Evolutionary conservation across 176 grass and related monocot species (phyloP).

Genomic region (Oryza meyeriana): DNA sequence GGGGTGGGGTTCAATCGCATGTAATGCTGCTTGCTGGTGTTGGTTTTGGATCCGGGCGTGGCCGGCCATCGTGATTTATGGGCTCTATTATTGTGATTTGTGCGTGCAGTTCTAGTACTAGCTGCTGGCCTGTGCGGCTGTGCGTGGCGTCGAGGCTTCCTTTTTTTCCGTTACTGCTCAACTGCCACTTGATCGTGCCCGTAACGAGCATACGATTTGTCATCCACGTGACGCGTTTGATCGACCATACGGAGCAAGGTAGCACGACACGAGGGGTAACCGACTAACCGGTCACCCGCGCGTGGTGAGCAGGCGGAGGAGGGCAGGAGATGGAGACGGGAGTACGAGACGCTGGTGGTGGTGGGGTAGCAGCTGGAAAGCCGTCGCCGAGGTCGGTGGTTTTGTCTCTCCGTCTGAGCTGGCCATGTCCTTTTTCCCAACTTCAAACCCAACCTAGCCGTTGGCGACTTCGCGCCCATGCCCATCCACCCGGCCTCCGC

Average conservation of each 20-base stretch:
- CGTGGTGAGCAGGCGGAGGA: no score
- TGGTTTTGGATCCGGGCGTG: neutral
- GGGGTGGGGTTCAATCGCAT: no score
- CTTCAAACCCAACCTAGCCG: neutral
- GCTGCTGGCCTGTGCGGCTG: neutral
- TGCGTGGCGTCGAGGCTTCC: neutral
- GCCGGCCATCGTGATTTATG: neutral
- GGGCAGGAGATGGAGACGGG: no score
- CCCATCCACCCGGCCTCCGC: neutral
- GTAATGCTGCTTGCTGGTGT: neutral
- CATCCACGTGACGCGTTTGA: neutral
- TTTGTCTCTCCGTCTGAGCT: slow-evolving; percentile 20
- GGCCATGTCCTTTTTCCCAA: neutral
- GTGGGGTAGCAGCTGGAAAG: slow-evolving; percentile 56
- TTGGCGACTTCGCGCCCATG: neutral
- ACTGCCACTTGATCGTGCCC: neutral
- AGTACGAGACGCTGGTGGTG: neutral
- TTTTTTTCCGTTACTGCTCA: neutral
- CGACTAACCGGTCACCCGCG: no score
- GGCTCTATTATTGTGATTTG: neutral
- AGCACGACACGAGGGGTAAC: no score
- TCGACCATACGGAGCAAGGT: neutral
- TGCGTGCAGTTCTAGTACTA: neutral
- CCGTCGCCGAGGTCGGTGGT: slow-evolving; percentile 30
- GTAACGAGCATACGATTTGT: neutral